Evolutionary conservation across 2,329 filamentous ascomycete genomes (phyloP).

Genomic region (Trichoderma oligosporum): DNA sequence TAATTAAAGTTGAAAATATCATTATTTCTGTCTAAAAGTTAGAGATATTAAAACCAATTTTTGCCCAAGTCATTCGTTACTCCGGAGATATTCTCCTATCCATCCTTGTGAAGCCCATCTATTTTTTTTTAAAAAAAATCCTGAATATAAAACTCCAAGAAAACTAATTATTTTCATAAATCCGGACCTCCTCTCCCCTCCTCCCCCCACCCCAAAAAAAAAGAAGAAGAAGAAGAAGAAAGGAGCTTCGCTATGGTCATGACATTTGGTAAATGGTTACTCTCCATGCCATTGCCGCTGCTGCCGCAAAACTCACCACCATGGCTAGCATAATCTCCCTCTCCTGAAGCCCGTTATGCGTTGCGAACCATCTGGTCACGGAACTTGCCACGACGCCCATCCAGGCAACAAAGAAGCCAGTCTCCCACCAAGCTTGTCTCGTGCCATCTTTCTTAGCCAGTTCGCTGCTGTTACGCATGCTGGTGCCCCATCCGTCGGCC

Average conservation of each 20-base stretch:
- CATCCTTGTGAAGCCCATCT: too few species aligned
- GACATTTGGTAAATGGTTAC: constrained; percentile 8
- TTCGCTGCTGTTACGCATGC: constrained; percentile 25
- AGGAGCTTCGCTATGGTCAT: neutral
- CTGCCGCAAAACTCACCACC: neutral
- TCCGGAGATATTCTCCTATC: too few species aligned
- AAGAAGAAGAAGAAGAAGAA: too few species aligned
- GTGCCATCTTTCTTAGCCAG: constrained; percentile 21
- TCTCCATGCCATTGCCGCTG: constrained; percentile 4
- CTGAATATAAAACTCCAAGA: too few species aligned
- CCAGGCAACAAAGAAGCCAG: constrained; percentile 27
- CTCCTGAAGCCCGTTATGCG: neutral
- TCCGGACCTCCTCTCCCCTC: too few species aligned
- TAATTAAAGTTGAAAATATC: too few species aligned
- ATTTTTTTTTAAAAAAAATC: too few species aligned
- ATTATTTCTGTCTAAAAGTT: too few species aligned
- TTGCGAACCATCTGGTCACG: constrained; percentile 12
- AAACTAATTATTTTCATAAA: too few species aligned
- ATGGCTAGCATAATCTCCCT: constrained; percentile 1
- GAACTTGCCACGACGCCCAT: constrained; percentile 25
- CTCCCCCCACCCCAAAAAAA: too few species aligned
- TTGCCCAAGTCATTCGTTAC: too few species aligned
- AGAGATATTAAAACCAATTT: too few species aligned
- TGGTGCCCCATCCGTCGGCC: constrained; percentile 28
- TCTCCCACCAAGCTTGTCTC: constrained; percentile 26